A percentile compares a stretch with the other conserved stretches of the same genome.
These are phyloP conservation scores for Epichloe bromicola DNA, from an alignment of 2,329 filamentous ascomycete genomes.

Conservation along the genomic window DNA sequence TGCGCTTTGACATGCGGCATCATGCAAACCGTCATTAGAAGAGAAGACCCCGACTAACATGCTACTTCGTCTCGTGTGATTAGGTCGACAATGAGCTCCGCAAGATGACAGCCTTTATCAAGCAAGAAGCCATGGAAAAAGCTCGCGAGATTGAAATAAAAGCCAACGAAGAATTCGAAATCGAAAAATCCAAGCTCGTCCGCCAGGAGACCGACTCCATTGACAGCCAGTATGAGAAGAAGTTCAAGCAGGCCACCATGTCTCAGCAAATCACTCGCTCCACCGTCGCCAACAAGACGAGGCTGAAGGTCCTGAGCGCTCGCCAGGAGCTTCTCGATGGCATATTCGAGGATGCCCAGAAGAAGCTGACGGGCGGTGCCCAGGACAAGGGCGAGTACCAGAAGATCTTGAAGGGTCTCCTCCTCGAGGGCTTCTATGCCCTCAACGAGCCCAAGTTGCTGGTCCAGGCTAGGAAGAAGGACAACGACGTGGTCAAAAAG, in stretches of 20 bases:
- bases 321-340: constrained; percentile 83
- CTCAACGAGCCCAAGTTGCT: constrained; percentile 67
- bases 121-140: constrained; percentile 95
- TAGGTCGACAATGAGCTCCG: constrained; percentile 96
- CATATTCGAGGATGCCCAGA: constrained; percentile 71
- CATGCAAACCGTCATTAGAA: not conserved
- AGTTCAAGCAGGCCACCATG: constrained; percentile 97
- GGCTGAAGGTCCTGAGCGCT: constrained; percentile 74
- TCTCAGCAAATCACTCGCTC: constrained; percentile 97
- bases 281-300: constrained; percentile 90
- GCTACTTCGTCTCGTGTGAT: not conserved
- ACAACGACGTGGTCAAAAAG: constrained; percentile 62
- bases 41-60: not conserved
- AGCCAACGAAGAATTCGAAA: constrained; percentile 97
- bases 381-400: constrained; percentile 66
- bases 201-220: constrained; percentile 89
- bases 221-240: constrained; percentile 90
- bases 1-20: too few species aligned
- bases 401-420: constrained; percentile 60
- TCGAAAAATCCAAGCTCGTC: constrained; percentile 97
- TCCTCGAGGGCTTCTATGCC: constrained; percentile 84
- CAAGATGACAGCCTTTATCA: constrained; percentile 99
- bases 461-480: constrained; percentile 66
- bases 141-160: constrained; percentile 95
- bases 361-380: constrained; percentile 51